A percentile compares a stretch with the other conserved stretches of the same genome.
phyloP scores from a whole-genome alignment of 441 rosid genomes.

The Aleurites moluccanus region DNA sequence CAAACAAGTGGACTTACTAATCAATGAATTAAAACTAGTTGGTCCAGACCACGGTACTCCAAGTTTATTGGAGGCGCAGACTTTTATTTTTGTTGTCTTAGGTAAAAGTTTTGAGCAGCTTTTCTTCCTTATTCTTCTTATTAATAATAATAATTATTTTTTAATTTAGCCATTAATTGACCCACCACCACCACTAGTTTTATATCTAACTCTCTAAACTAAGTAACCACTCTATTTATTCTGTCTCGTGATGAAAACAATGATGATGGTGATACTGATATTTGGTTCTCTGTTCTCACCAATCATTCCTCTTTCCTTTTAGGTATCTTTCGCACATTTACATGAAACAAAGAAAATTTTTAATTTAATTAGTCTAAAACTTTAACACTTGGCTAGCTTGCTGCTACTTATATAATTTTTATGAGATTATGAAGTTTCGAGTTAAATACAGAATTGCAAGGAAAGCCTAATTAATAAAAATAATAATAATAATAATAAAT shows the following conservation, averaged over 20 bases:
- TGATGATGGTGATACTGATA: neutral
- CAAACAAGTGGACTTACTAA: neutral
- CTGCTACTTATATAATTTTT: no score
- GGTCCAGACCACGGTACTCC: neutral
- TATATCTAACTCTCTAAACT: neutral
- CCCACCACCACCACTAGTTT: constrained; percentile 6
- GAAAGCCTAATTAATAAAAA: no score
- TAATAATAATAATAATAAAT: no score
- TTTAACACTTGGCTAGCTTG: no score
- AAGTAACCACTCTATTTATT: neutral
- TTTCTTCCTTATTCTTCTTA: neutral
- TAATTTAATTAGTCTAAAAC: no score
- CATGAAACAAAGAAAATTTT: neutral
- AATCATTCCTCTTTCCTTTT: neutral
- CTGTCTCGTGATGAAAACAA: neutral
- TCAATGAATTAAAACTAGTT: neutral
- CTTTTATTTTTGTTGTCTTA: constrained; percentile 2
- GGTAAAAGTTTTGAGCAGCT: constrained; percentile 8
- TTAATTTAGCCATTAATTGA: neutral
- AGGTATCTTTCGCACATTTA: neutral
- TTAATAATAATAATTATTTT: neutral
- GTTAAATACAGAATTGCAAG: no score
- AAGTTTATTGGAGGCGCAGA: constrained; percentile 13
- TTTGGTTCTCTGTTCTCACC: neutral
- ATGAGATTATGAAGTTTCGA: no score